Base-by-base conservation (phyloP, 1,284 basidiomycete genomes). In the Lignosus rhinocerotis region DNA sequence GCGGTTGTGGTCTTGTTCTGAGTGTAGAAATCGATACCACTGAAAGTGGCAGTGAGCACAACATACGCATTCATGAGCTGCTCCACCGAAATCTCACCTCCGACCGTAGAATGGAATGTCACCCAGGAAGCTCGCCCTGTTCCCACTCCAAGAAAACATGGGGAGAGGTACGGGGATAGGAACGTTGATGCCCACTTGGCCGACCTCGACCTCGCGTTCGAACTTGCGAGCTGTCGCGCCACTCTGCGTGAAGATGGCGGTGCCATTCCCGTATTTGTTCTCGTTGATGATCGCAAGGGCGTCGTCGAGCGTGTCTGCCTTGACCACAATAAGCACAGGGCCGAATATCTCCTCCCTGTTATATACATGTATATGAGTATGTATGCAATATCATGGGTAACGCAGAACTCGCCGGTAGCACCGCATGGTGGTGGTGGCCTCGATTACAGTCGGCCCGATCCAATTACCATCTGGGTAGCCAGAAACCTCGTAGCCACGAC, bases 161-260 rank as follows among this genome's bases (percentile, higher is more conserved):
- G 89, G 90, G 49, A 92, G 79, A 45, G 95, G 93, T 4, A 94
- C 91, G 51, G 96, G 89, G 69, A 97, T 93, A 45, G 96, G 89
- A 2, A 96, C 91, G 71, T 99, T 98, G 75, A 99, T 86, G 44
- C 94, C 94, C 68, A 96, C 84, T 76, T 98, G 94, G 43, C 96
- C 96, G 51, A 94, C 89, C 63, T 98, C 92, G 60, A 96, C 88
- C 59, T 89, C 83, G 46, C 81, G 83, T 77, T 99, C 96, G 65
- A 97, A 99, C 75, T 92, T 93, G 61, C 96, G 87, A 19, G 94
- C 96, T 7, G 94, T 94, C 33, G 96, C 92, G n/a, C 96, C 96
- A 49, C 91, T 94, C 76, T 96, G 93, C 33, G 96, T 99, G 74
- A 98, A 98, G 71, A 98, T 94, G 21, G 94, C 92, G n/a, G 94